A percentile compares a stretch with the other conserved stretches of the same genome.
Evolutionary conservation across 441 rosid species (phyloP).

Genomic region (Gossypium lobatum): DNA sequence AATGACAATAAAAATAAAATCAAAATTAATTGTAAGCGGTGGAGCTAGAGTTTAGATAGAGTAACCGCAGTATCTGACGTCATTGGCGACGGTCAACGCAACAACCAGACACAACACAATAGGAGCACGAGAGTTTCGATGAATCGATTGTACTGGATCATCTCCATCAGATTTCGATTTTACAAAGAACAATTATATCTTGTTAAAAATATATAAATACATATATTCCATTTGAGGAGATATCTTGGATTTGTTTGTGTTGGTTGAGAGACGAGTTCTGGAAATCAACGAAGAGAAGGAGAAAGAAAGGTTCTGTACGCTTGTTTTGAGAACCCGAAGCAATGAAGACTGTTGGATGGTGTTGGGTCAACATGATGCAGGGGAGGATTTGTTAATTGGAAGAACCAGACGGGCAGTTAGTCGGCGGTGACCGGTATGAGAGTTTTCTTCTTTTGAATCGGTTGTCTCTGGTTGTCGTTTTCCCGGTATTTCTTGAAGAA

Average conservation of each 20-base stretch:
- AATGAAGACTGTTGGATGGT: not conserved
- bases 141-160: conserved; percentile 21
- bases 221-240: not conserved
- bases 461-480: not conserved
- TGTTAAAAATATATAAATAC: not conserved
- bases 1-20: not conserved
- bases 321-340: not conserved
- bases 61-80: conserved; percentile 24
- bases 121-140: conserved; percentile 20
- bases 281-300: not conserved
- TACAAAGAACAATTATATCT: not conserved
- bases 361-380: not conserved
- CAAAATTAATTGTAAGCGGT: not conserved
- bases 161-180: conserved; percentile 14
- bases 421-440: not conserved
- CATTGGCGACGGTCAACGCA: conserved; percentile 35
- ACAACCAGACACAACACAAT: conserved; percentile 30
- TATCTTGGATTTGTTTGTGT: not conserved
- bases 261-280: not conserved
- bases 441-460: not conserved
- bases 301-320: not conserved
- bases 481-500: not conserved
- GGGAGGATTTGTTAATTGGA: not conserved
- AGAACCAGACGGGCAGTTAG: not conserved
- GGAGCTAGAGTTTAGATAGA: not conserved